Evolutionary conservation across 208 protist species (phyloP).

Genomic region (Trypanosoma grayi): DNA sequence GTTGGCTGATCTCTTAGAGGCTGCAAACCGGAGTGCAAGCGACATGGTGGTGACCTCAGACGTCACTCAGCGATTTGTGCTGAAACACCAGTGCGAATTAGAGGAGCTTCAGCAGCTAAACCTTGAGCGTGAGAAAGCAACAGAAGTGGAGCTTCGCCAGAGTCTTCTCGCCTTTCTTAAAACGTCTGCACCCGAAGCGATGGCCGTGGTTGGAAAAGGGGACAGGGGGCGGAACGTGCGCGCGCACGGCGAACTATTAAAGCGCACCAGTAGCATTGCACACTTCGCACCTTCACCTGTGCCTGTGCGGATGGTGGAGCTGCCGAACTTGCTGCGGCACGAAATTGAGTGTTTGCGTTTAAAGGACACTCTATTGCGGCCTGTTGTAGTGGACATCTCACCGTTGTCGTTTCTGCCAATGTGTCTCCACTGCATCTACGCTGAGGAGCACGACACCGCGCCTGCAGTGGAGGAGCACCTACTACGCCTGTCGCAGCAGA

Average conservation of each 20-base stretch:
- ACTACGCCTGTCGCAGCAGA: constrained; percentile 49
- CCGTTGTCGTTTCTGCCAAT: constrained; percentile 34
- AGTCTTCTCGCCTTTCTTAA: constrained; percentile 45
- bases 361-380: constrained; percentile 36
- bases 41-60: constrained; percentile 70
- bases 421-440: constrained; percentile 37
- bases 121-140: constrained; percentile 12
- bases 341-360: constrained; percentile 1
- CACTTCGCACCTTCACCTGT: constrained; percentile 16
- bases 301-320: constrained; percentile 48
- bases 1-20: constrained; percentile 54
- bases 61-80: constrained; percentile 54
- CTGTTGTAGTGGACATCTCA: constrained; percentile 69
- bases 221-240: not conserved
- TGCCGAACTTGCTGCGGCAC: constrained; percentile 41
- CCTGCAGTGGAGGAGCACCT: constrained; percentile 62
- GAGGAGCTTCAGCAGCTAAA: constrained; percentile 35
- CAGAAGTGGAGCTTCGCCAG: constrained; percentile 42
- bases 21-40: constrained; percentile 31
- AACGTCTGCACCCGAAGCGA: constrained; percentile 53
- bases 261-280: constrained; percentile 9
- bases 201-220: constrained; percentile 28
- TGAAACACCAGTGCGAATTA: constrained; percentile 62
- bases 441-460: not conserved
- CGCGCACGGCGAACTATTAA: not conserved